Evolutionary conservation across 306 rosid species (phyloP).

Genomic region (Lithocarpus polystachyus): DNA sequence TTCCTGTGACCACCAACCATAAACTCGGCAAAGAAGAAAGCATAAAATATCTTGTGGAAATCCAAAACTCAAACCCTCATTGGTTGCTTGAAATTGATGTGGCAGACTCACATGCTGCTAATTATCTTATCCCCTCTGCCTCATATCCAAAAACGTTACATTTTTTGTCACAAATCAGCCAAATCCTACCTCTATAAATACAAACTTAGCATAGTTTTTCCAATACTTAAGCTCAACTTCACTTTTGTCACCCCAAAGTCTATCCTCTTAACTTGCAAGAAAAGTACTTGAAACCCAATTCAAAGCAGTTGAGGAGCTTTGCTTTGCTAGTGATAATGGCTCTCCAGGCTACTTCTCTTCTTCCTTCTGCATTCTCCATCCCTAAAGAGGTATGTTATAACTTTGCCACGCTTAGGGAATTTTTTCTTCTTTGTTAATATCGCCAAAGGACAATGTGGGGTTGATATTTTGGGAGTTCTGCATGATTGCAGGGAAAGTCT

Average conservation of each 20-base stretch:
- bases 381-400: constrained; percentile 45
- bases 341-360: constrained; percentile 55
- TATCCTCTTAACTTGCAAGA: not conserved
- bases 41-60: constrained; percentile 33
- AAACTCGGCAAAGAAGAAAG: not conserved
- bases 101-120: constrained; percentile 43
- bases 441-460: not conserved
- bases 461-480: constrained; percentile 14
- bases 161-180: constrained; percentile 3
- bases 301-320: not conserved
- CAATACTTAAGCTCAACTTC: constrained; percentile 1
- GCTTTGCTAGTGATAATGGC: constrained; percentile 33
- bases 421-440: not conserved
- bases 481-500: constrained; percentile 59
- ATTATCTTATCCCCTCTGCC: constrained; percentile 50
- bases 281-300: constrained; percentile 5
- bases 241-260: not conserved
- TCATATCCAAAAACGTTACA: not conserved
- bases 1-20: not conserved
- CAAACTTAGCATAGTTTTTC: not conserved
- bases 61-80: constrained; percentile 36
- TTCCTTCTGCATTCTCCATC: constrained; percentile 47
- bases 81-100: constrained; percentile 37
- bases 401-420: not conserved
- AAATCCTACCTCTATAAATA: constrained; percentile 14